Conservation (phyloP, 106 monocot species). For the Phalaenopsis aphrodite region DNA sequence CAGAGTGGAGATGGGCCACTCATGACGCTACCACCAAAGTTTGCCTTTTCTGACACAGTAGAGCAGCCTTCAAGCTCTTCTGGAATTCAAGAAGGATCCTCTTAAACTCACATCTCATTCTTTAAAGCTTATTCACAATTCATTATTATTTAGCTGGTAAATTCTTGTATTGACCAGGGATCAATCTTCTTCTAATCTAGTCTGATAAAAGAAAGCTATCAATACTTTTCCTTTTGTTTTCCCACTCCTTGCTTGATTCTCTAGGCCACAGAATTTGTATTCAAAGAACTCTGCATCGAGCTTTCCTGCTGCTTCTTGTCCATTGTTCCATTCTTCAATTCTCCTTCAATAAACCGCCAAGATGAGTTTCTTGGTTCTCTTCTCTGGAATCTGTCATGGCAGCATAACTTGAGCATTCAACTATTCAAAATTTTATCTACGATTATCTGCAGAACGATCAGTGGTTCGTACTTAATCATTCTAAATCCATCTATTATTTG, state of each 20-base stretch:
- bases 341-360: background rate
- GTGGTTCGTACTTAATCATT: too few species aligned
- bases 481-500: too few species aligned
- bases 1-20: constrained; percentile 55
- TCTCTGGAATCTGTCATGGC: background rate
- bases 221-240: background rate
- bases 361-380: background rate
- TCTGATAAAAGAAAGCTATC: background rate
- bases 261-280: background rate
- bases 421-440: background rate
- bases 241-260: background rate
- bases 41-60: constrained; percentile 27
- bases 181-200: background rate
- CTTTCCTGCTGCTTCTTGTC: background rate
- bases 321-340: background rate
- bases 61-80: constrained; percentile 12
- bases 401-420: background rate
- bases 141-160: background rate
- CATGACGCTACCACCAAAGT: constrained; percentile 59
- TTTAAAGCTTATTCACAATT: background rate
- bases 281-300: background rate
- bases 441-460: too few species aligned
- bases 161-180: background rate
- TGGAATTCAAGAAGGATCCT: constrained; percentile 18
- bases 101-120: background rate